phyloP scores from a whole-genome alignment of 2,329 filamentous ascomycete species.

The Calonectria hawksworthii region DNA sequence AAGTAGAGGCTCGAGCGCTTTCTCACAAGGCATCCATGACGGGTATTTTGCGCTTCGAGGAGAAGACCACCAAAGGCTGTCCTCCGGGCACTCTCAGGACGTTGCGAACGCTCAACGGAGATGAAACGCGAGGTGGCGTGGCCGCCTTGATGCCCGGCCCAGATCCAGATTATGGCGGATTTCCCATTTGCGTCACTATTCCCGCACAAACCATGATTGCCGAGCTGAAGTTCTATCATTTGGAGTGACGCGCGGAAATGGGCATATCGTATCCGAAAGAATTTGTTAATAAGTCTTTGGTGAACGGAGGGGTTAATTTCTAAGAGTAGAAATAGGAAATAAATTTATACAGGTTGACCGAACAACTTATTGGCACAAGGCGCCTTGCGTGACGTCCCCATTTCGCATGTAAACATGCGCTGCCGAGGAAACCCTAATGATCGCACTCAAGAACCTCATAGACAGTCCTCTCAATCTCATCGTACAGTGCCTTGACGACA shows the following conservation, averaged over 20 bases:
- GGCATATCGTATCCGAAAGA: too few relatives aligned
- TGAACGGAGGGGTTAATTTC: too few relatives aligned
- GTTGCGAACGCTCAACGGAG: slow-evolving; percentile 25
- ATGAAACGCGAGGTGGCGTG: slow-evolving; percentile 26
- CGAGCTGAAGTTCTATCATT: slow-evolving; percentile 49
- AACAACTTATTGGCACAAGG: too few relatives aligned
- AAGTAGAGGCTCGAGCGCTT: neutral
- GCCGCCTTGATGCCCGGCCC: slow-evolving; percentile 50
- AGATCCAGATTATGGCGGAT: slow-evolving; percentile 66
- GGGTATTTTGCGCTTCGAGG: neutral
- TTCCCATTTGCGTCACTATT: slow-evolving; percentile 63
- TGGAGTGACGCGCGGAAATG: neutral
- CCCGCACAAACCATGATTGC: slow-evolving; percentile 62
- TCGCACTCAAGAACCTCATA: neutral
- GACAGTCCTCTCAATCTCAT: neutral
- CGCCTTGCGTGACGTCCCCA: too few relatives aligned
- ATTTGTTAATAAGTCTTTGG: too few relatives aligned
- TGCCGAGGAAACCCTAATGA: neutral
- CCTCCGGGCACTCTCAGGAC: neutral
- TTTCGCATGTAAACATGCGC: too few relatives aligned
- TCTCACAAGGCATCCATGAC: neutral
- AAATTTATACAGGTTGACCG: too few relatives aligned
- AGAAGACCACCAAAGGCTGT: neutral
- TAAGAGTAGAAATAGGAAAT: neutral
- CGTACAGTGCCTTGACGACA: neutral